Evolutionary conservation across 2,329 filamentous ascomycete genomes (phyloP).

Genomic region (Paraphoma sp.): DNA sequence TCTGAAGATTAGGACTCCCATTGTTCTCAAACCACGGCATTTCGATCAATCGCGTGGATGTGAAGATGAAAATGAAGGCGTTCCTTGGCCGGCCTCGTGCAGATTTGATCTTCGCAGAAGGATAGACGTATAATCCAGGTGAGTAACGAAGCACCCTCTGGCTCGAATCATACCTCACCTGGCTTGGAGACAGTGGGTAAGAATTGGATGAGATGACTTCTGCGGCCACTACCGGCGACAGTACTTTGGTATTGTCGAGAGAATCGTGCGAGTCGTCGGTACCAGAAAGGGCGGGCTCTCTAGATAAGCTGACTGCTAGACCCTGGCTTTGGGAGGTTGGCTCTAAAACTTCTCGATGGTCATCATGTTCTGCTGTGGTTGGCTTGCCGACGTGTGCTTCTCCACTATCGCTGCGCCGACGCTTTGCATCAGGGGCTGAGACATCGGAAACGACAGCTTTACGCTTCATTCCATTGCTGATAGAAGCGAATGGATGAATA

Average conservation of each 20-base stretch:
- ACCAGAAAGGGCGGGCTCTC: too few relatives aligned
- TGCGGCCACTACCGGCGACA: too few relatives aligned
- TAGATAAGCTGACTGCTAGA: too few relatives aligned
- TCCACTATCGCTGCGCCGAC: neutral
- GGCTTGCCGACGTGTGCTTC: too few relatives aligned
- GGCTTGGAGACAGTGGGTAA: neutral
- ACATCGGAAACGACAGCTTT: neutral
- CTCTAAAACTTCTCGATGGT: too few relatives aligned
- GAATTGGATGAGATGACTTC: neutral
- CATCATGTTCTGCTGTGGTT: too few relatives aligned
- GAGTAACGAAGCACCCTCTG: slow-evolving; percentile 34
- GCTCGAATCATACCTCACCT: neutral
- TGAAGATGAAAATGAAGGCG: slow-evolving; percentile 53
- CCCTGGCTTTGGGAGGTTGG: too few relatives aligned
- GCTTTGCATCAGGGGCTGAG: neutral
- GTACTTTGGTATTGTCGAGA: too few relatives aligned
- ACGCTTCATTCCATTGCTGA: neutral
- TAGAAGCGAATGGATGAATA: neutral
- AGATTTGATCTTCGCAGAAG: slow-evolving; percentile 49
- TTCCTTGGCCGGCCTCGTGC: slow-evolving; percentile 51
- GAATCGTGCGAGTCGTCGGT: too few relatives aligned
- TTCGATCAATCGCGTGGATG: slow-evolving; percentile 39
- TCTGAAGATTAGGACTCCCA: neutral
- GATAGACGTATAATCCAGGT: slow-evolving; percentile 54
- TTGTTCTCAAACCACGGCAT: slow-evolving; percentile 43